Percentiles rank a stretch among this genome's conserved stretches.
phyloP scores from a whole-genome alignment of 768 basidiomycete species.

The Leccinum aurantiacum region DNA sequence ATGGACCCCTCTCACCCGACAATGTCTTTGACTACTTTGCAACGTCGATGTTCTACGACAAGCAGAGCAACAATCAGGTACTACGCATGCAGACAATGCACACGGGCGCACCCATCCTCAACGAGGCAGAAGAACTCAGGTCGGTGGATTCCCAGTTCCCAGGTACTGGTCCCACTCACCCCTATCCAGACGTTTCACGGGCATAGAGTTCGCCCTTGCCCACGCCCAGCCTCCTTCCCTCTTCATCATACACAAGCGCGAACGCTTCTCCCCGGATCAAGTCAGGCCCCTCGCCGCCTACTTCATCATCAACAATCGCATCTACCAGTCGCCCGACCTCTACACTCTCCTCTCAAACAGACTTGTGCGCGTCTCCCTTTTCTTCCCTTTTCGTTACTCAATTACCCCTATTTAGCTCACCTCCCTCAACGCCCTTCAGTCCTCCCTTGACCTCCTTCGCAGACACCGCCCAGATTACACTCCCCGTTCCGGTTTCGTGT shows the following conservation, averaged over 20 bases:
- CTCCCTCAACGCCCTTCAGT: slow-evolving; percentile 68
- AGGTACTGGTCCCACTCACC: slow-evolving; percentile 4
- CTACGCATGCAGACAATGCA: slow-evolving; percentile 93
- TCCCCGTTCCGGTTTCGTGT: slow-evolving; percentile 79
- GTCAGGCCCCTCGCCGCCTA: slow-evolving; percentile 79
- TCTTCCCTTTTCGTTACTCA: not conserved
- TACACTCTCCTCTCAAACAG: slow-evolving; percentile 84
- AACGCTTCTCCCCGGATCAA: slow-evolving; percentile 80
- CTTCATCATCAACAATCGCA: slow-evolving; percentile 85
- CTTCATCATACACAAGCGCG: slow-evolving; percentile 89
- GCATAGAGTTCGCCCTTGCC: slow-evolving; percentile 83
- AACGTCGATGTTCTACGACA: slow-evolving; percentile 91
- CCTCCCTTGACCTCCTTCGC: slow-evolving; percentile 73
- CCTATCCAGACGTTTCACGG: slow-evolving; percentile 69
- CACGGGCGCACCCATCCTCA: slow-evolving; percentile 69
- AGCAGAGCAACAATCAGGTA: slow-evolving; percentile 89
- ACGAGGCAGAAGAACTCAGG: slow-evolving; percentile 88
- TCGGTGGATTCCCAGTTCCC: slow-evolving; percentile 1
- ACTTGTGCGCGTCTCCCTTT: slow-evolving; percentile 49
- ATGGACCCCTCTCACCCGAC: slow-evolving; percentile 72
- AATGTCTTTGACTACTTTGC: slow-evolving; percentile 91
- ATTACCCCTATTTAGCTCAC: slow-evolving; percentile 48
- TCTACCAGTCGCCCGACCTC: slow-evolving; percentile 85
- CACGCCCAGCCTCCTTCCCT: slow-evolving; percentile 77
- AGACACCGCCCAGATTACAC: slow-evolving; percentile 78